phyloP scores from a whole-genome alignment of 2,329 filamentous ascomycete species.

The Knufia petricola region DNA sequence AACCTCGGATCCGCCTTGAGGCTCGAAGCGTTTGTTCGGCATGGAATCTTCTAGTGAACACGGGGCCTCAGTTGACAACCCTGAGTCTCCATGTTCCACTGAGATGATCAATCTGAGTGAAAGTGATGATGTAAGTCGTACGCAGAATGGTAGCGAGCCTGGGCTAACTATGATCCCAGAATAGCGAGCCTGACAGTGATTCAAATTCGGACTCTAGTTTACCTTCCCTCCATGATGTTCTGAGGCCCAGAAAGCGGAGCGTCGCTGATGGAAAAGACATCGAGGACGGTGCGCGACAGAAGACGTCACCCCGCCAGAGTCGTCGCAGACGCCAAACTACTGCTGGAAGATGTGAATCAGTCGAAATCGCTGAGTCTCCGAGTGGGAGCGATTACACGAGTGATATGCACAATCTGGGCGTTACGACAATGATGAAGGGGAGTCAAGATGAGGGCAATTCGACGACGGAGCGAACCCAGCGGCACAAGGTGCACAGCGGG shows the following conservation, averaged over 20 bases:
- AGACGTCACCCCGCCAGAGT: constrained; percentile 43
- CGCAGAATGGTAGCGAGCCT: background rate
- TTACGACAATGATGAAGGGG: background rate
- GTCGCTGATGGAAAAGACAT: background rate
- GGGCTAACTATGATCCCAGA: background rate
- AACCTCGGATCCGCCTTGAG: no score
- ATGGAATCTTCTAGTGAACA: background rate
- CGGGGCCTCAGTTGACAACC: background rate
- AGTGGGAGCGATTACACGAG: background rate
- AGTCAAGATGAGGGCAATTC: background rate
- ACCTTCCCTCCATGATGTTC: background rate
- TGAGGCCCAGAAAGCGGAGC: background rate
- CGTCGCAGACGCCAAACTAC: no score
- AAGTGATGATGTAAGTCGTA: background rate
- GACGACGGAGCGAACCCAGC: background rate
- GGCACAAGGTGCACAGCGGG: background rate
- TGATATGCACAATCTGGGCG: background rate
- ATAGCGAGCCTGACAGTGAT: background rate
- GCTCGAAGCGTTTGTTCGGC: no score
- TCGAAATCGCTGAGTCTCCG: background rate
- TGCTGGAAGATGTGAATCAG: background rate
- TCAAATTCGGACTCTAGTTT: background rate
- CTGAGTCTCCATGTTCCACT: background rate
- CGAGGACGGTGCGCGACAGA: background rate
- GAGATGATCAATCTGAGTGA: no score